Evolutionary conservation across 768 basidiomycete genomes (phyloP).

Genomic region (Rhizopogon sp.): DNA sequence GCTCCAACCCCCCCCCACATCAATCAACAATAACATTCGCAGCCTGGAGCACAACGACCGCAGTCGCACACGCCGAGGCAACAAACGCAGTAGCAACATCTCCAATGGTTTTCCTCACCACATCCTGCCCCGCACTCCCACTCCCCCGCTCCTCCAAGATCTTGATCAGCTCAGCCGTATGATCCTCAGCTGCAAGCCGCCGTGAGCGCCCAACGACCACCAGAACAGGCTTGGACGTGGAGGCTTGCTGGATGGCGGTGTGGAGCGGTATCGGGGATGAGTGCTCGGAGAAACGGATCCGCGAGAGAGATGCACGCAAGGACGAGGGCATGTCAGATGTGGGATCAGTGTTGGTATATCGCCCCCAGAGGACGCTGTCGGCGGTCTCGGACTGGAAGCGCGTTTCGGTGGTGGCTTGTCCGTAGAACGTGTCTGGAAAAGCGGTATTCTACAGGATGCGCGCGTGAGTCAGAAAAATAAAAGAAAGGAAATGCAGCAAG

Average conservation of each 20-base stretch:
- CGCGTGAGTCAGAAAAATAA: conserved; percentile 4
- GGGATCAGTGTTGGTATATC: conserved; percentile 37
- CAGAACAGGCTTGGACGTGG: conserved; percentile 37
- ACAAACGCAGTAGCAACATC: conserved; percentile 80
- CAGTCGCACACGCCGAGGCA: conserved; percentile 50
- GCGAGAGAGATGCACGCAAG: conserved; percentile 41
- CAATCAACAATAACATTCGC: conserved; percentile 22
- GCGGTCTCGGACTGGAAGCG: conserved; percentile 76
- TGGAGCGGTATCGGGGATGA: conserved; percentile 53
- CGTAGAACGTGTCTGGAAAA: conserved; percentile 72
- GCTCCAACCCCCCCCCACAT: too few species aligned
- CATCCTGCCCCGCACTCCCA: conserved; percentile 4
- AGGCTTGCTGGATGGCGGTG: conserved; percentile 41
- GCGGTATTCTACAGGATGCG: conserved; percentile 34
- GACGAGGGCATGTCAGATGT: conserved; percentile 6
- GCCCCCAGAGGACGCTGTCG: conserved; percentile 74
- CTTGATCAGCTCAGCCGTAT: conserved; percentile 52
- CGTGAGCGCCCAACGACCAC: conserved; percentile 77
- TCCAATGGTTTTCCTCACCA: conserved; percentile 76
- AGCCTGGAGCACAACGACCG: conserved; percentile 68
- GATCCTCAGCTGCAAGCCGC: conserved; percentile 56
- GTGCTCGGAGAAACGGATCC: conserved; percentile 56
- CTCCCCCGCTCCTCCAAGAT: conserved; percentile 32
- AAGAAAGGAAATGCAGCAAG: not conserved
- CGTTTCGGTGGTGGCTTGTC: conserved; percentile 54